phyloP scores from a whole-genome alignment of 176 grass and related monocot species.

The Oryza nivara region DNA sequence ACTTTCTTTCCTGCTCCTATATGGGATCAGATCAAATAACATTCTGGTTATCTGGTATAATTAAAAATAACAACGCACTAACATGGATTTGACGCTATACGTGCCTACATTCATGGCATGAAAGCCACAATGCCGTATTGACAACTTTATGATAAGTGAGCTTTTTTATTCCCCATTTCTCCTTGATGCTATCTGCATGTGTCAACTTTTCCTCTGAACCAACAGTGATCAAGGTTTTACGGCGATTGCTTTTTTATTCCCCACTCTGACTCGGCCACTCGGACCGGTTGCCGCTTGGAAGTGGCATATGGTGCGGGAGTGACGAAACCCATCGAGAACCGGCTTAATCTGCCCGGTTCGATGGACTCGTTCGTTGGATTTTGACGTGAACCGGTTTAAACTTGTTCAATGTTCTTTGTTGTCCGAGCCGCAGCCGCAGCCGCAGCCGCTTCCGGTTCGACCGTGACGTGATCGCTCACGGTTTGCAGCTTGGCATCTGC shows the following conservation, averaged over 20 bases:
- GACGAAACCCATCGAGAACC: not conserved
- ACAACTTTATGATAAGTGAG: not conserved
- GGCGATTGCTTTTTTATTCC: not conserved
- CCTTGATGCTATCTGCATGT: not conserved
- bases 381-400: constrained; percentile 10
- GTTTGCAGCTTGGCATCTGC: constrained; percentile 24
- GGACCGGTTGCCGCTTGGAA: not conserved
- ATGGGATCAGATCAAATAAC: not conserved
- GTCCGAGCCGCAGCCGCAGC: not conserved
- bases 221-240: not conserved
- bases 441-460: not conserved
- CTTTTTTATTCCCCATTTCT: not conserved
- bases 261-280: not conserved
- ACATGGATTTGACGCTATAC: not conserved
- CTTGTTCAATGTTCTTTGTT: constrained; percentile 34
- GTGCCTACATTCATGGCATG: not conserved
- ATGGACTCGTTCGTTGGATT: constrained; percentile 12
- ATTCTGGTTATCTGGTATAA: not conserved
- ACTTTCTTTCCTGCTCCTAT: not conserved
- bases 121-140: constrained; percentile 26
- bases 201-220: not conserved
- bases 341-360: not conserved
- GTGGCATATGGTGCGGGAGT: too few relatives aligned
- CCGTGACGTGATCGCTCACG: not conserved
- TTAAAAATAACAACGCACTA: not conserved